A percentile compares a stretch with the other conserved stretches of the same genome.
phyloP scores from a whole-genome alignment of 2,329 filamentous ascomycete species.

The Talaromyces pinophilus region DNA sequence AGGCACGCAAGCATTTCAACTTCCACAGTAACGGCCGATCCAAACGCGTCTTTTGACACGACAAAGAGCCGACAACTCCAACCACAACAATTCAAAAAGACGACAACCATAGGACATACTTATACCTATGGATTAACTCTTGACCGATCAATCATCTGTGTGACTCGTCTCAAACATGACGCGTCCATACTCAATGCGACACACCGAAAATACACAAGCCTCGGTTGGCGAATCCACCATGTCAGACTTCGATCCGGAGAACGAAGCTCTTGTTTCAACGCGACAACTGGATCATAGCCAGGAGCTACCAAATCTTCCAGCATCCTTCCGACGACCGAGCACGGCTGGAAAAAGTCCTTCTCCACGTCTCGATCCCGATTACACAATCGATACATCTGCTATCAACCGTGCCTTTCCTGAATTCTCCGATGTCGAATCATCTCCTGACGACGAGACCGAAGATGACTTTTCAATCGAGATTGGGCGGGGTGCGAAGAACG shows the following conservation, averaged over 20 bases:
- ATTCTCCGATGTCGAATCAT: conserved; percentile 47
- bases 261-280: conserved; percentile 46
- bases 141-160: not conserved
- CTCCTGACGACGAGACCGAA: conserved; percentile 46
- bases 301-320: conserved; percentile 23
- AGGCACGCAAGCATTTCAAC: not conserved
- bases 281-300: conserved; percentile 37
- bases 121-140: not conserved
- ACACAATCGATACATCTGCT: conserved; percentile 50
- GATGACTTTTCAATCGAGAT: conserved; percentile 59
- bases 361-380: conserved; percentile 42
- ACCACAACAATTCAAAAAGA: not conserved
- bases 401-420: conserved; percentile 51
- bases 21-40: not conserved
- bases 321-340: conserved; percentile 31
- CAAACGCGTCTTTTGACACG: not conserved
- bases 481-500: conserved; percentile 53
- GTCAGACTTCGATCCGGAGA: conserved; percentile 46
- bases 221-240: conserved; percentile 23
- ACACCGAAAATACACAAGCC: conserved; percentile 8
- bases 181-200: conserved; percentile 19
- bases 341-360: conserved; percentile 36
- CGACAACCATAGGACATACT: not conserved
- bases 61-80: not conserved
- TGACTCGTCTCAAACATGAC: conserved; percentile 2